Conservation (phyloP, 1,139 yeast species). For the Blastobotrys raffinosifermentans region DNA sequence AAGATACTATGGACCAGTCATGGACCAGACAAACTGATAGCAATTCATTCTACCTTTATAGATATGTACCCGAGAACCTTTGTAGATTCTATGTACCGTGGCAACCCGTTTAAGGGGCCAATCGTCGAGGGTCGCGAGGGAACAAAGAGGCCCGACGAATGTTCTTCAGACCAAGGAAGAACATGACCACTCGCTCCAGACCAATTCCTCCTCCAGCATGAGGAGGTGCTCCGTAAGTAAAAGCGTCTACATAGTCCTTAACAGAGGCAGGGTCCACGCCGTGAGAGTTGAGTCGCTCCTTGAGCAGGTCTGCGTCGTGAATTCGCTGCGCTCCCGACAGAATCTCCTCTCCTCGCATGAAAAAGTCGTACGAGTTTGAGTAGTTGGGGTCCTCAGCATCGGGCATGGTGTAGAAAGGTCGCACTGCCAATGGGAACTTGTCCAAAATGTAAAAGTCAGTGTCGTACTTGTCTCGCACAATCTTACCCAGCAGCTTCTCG, state of each 20-base stretch:
- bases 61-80: too few species aligned
- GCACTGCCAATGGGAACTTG: conserved; percentile 91
- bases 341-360: conserved; percentile 99
- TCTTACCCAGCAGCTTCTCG: conserved; percentile 85
- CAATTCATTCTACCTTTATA: too few species aligned
- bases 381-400: conserved; percentile 86
- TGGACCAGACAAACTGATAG: too few species aligned
- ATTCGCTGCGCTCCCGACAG: conserved; percentile 98
- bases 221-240: conserved; percentile 93
- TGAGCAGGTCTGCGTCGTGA: conserved; percentile 82
- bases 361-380: conserved; percentile 89
- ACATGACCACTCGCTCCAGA: conserved; percentile 96
- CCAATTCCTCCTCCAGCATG: conserved; percentile 99
- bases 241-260: conserved; percentile 86
- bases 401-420: conserved; percentile 99
- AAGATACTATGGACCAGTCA: too few species aligned
- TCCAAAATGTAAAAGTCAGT: conserved; percentile 97
- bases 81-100: not conserved
- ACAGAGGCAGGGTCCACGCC: conserved; percentile 75
- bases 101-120: conserved; percentile 51
- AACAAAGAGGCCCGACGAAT: conserved; percentile 95
- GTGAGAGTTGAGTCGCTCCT: conserved; percentile 74
- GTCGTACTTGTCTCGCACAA: conserved; percentile 88
- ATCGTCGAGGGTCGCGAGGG: conserved; percentile 98
- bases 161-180: conserved; percentile 91